Evolutionary conservation across 768 basidiomycete genomes (phyloP).

Genomic region (Rhodotorula kratochvilovae): DNA sequence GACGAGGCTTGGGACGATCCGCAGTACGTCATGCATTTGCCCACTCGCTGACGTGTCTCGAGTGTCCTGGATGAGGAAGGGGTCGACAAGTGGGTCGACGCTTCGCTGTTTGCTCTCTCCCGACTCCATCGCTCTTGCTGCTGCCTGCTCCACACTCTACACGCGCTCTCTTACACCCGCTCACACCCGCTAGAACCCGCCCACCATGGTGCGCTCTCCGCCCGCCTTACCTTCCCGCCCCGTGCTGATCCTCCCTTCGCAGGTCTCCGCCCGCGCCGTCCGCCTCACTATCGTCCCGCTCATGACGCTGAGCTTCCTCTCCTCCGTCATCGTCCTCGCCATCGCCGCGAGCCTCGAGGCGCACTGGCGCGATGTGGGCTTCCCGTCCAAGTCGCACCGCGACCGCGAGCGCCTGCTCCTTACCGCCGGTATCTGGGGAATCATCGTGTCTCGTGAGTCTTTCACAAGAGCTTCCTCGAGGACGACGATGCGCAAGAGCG

Average conservation of each 20-base stretch:
- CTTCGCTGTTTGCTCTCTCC: too few species aligned
- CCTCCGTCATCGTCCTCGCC: conserved; percentile 45
- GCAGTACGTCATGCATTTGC: too few species aligned
- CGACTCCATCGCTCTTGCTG: too few species aligned
- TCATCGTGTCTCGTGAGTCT: conserved; percentile 7
- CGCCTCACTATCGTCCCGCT: conserved; percentile 18
- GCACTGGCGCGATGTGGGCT: conserved; percentile 38
- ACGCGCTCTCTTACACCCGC: too few species aligned
- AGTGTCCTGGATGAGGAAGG: too few species aligned
- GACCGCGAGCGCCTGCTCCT: conserved; percentile 47
- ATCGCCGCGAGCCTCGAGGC: conserved; percentile 45
- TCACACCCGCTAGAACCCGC: too few species aligned
- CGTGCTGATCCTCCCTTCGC: background rate
- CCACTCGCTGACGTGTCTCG: too few species aligned
- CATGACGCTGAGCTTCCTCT: conserved; percentile 26
- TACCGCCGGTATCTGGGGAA: conserved; percentile 6
- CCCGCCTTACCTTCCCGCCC: background rate
- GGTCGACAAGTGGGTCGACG: too few species aligned
- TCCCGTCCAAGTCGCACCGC: conserved; percentile 44
- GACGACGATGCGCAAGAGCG: background rate
- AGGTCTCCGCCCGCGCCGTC: conserved; percentile 6
- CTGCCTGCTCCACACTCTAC: background rate
- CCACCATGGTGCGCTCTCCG: background rate
- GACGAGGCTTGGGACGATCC: too few species aligned
- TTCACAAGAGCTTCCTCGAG: background rate